Conservation (phyloP, 495 filamentous ascomycete species). For the Wilcoxina mikolae region DNA sequence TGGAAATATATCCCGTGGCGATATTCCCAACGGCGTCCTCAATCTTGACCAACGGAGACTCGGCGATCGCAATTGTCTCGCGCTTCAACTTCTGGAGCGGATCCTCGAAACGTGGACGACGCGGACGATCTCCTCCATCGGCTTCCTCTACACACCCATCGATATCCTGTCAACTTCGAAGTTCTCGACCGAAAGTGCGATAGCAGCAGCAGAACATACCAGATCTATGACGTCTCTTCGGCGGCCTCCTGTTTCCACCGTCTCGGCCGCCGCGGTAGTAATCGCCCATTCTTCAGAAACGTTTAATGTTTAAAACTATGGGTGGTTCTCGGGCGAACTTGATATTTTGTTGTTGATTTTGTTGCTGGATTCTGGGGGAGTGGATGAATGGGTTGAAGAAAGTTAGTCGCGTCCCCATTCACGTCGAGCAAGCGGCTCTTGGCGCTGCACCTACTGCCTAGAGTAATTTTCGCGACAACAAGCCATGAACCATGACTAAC, state of each 20-base stretch:
- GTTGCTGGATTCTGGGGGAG: not conserved
- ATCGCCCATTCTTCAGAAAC: constrained; percentile 26
- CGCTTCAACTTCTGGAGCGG: constrained; percentile 59
- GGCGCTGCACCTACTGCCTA: too few relatives aligned
- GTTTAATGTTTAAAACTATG: too few relatives aligned
- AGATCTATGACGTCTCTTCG: constrained; percentile 24
- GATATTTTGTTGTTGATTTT: too few relatives aligned
- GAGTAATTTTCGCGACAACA: too few relatives aligned
- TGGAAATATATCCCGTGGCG: constrained; percentile 60
- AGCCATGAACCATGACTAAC: too few relatives aligned
- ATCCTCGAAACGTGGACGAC: constrained; percentile 54
- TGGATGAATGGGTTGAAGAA: too few relatives aligned
- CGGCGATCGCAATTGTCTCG: constrained; percentile 68
- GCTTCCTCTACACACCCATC: constrained; percentile 20
- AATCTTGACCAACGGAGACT: constrained; percentile 66
- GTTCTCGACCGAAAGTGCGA: not conserved
- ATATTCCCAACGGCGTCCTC: constrained; percentile 68
- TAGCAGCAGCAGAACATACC: constrained; percentile 10
- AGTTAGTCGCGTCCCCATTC: too few relatives aligned
- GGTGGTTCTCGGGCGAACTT: too few relatives aligned
- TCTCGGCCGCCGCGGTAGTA: constrained; percentile 26
- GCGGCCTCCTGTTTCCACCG: constrained; percentile 18
- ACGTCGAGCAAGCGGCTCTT: too few relatives aligned
- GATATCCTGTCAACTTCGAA: not conserved
- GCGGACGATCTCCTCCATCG: constrained; percentile 64